phyloP scores from a whole-genome alignment of 352 stramenopile genomes.

The Phytopythium montanum region DNA sequence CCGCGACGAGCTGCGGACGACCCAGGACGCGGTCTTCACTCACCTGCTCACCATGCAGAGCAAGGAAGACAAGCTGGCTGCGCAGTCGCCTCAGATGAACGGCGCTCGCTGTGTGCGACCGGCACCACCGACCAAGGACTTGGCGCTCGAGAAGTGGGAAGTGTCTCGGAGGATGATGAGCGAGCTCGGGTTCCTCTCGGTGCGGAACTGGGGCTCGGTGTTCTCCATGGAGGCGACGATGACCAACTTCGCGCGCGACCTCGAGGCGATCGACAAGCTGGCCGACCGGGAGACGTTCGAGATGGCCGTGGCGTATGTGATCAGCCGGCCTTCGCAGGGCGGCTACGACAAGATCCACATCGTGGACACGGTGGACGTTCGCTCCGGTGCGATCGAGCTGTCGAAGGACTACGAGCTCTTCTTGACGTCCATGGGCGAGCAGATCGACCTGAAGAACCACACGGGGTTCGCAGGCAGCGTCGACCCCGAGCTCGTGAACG shows the following conservation, averaged over 20 bases:
- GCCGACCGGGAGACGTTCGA: conserved; percentile 80
- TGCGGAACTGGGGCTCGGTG: conserved; percentile 82
- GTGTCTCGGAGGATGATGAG: conserved; percentile 81
- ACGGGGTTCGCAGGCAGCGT: conserved; percentile 46
- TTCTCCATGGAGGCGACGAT: conserved; percentile 69
- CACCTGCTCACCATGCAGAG: conserved; percentile 59
- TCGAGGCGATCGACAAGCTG: conserved; percentile 73
- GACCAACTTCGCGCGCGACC: conserved; percentile 52
- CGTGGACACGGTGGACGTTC: conserved; percentile 47
- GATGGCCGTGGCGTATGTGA: conserved; percentile 71
- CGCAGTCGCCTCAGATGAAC: conserved; percentile 18
- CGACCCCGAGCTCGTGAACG: conserved; percentile 29
- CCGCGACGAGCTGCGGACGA: conserved; percentile 45
- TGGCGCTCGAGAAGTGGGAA: conserved; percentile 60
- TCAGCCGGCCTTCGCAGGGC: conserved; percentile 57
- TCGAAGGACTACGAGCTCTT: conserved; percentile 77
- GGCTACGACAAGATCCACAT: conserved; percentile 78
- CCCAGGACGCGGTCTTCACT: conserved; percentile 65
- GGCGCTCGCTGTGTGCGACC: conserved; percentile 18
- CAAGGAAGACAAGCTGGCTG: conserved; percentile 41
- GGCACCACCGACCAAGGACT: conserved; percentile 46
- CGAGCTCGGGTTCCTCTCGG: conserved; percentile 75
- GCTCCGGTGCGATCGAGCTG: conserved; percentile 29
- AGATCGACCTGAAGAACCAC: conserved; percentile 37
- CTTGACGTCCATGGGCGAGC: conserved; percentile 60